Base-by-base conservation (phyloP, 805 yeast species). In the Scheffersomyces lignosus region DNA sequence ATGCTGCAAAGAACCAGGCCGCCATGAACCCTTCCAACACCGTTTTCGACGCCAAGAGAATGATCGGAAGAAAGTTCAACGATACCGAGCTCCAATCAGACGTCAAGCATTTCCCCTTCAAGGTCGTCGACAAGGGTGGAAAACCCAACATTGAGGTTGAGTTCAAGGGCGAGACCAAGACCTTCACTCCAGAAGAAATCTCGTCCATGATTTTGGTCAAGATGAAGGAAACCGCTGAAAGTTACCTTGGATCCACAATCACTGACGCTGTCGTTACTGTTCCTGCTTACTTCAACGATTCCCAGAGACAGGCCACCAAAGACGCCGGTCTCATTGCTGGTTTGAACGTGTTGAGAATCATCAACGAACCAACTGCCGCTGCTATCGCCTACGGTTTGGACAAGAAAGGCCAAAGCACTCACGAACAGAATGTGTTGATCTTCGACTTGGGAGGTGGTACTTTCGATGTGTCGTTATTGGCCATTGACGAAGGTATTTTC, bases 371-470 rank as follows among this genome's bases (percentile, higher is more conserved):
- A 30, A 67, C 73, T 20, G 73, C 73, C 15, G 73, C 73, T 29
- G 73, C 73, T 18, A 67, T 67, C 47, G 73, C 73, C 22, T 67
- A 67, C 45, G 73, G 73, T 29, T 64, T 67, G 42, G 71, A 66
- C 51, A 81, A 83, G 62, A 75, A 60, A 40, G 43, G 47, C 7
- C 40, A 54, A 18, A 29, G 38, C 18, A 83, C 81, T 26, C 84
- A 78, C 48, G 97, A 89, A 70, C 86, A 85, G 56, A 90, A 89
- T 67, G 87, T 89, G 50, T 80, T 89, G 58, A 95, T 89, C 39
- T 89, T 87, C 65, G 97, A 89, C 69, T 78, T 89, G 56, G 97
- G 97, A 78, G 97, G 97, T 70, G 97, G 97, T 77, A 89, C 97
- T 49, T 89, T 87, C 51, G 96, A 87, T 80, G 96, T 87, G 16